phyloP scores from a whole-genome alignment of 2,329 filamentous ascomycete species.

The Helicocarpus griseus region DNA sequence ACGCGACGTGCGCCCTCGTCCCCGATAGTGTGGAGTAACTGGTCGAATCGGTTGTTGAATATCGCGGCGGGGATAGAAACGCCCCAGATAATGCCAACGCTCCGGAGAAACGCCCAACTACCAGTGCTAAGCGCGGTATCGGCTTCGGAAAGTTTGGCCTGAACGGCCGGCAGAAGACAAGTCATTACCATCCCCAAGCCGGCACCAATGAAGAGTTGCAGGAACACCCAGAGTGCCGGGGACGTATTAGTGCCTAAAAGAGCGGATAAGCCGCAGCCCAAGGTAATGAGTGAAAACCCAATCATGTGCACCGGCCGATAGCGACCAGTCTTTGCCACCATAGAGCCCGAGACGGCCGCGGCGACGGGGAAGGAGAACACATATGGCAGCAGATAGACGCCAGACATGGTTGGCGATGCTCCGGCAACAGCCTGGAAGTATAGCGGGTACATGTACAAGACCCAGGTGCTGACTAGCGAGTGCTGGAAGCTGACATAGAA shows the following conservation, averaged over 20 bases:
- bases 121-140: slow-evolving; percentile 20
- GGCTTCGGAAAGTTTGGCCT: slow-evolving; percentile 25
- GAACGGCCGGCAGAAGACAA: slow-evolving; percentile 35
- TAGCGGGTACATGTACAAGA: slow-evolving; percentile 32
- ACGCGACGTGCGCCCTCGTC: background rate
- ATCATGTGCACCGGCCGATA: slow-evolving; percentile 26
- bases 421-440: slow-evolving; percentile 34
- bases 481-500: slow-evolving; percentile 31
- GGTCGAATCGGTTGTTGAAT: slow-evolving; percentile 21
- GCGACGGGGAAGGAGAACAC: slow-evolving; percentile 13
- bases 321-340: slow-evolving; percentile 20
- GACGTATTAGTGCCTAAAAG: slow-evolving; percentile 30
- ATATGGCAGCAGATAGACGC: slow-evolving; percentile 16
- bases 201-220: slow-evolving; percentile 32
- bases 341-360: slow-evolving; percentile 18
- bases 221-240: slow-evolving; percentile 32
- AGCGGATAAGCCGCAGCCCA: slow-evolving; percentile 35
- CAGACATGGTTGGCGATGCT: slow-evolving; percentile 20
- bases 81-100: slow-evolving; percentile 25
- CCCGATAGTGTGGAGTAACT: slow-evolving; percentile 7
- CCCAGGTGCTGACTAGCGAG: slow-evolving; percentile 25
- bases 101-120: slow-evolving; percentile 22
- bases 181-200: slow-evolving; percentile 37
- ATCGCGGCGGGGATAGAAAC: slow-evolving; percentile 21
- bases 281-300: slow-evolving; percentile 29